Base-by-base conservation (phyloP, 257 asterid species). In the Leonotis leonurus region DNA sequence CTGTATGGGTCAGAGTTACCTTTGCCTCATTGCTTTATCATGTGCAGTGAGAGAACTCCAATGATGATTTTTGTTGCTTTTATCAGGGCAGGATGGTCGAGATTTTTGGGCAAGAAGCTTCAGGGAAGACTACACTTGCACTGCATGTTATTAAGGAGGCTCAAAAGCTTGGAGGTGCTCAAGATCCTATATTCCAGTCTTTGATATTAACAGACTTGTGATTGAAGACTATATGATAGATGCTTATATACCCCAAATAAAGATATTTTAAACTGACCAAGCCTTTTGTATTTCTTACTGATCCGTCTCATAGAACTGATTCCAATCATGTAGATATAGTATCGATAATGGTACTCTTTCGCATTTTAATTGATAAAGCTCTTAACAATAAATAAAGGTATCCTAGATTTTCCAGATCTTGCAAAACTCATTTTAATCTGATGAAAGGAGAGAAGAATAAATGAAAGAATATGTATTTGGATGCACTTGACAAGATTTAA, bases 81-180 rank as follows among this genome's bases (percentile, higher is more conserved):
- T 25, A 27, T 52, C 74, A 89, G 97, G 99, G 99, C 68, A 82
- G 99, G 75, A 83, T 93, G 78, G 83, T 93, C 24, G 97, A 93
- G 75, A 78, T 93, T 29, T 93, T 83, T 59, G 97, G 99, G 60
- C 95, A 79, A 65, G 99, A 93, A 82, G 97, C 97, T 68, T 89
- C 97, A 5, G 99, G 99, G 65, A 89, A 93, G 95, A 93, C 99
- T 18, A 89, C 97, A 17, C 91, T 93, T 22, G 97, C 99, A 11
- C 78, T 93, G 37, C 97, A 93, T 78, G 83, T 83, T 45, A 78
- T 93, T 74, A 87, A 73, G 80, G 97, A 93, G 83, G 99, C 99
- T 64, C 99, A 93, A 57, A 89, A 82, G 78, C 95, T 81, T 66
- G 97, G 97, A 89, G 99, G 99, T 92, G 62, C 61, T 60, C 43